Percentiles rank a stretch among this genome's conserved stretches.
phyloP scores from a whole-genome alignment of 208 protist genomes.

The Wallacemonas collosoma region DNA sequence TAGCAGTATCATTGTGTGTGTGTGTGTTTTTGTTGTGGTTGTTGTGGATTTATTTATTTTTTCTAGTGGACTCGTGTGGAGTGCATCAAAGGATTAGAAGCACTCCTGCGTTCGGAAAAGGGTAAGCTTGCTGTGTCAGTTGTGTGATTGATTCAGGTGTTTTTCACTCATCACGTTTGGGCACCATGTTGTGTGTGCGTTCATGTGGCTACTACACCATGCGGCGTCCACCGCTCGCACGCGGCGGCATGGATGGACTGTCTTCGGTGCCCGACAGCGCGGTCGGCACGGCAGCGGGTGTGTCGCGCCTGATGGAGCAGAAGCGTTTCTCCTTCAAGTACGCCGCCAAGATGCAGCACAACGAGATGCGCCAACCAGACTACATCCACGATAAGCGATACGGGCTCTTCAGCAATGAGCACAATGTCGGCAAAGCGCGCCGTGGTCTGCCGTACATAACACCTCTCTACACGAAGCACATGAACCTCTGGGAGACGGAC shows the following conservation, averaged over 20 bases:
- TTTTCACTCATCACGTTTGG: neutral
- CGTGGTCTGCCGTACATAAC: slow-evolving; percentile 78
- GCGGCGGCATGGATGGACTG: slow-evolving; percentile 6
- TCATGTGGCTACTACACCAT: neutral
- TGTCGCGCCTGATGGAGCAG: slow-evolving; percentile 35
- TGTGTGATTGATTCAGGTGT: no score
- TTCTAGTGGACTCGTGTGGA: no score
- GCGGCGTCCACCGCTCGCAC: slow-evolving; percentile 3
- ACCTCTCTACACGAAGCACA: slow-evolving; percentile 78
- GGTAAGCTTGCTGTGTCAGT: no score
- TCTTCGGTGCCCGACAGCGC: slow-evolving; percentile 1
- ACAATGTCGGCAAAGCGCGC: slow-evolving; percentile 67
- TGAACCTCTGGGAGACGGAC: slow-evolving; percentile 88
- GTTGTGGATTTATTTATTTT: neutral
- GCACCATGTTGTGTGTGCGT: slow-evolving; percentile 1
- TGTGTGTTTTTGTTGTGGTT: neutral
- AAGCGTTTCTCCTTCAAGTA: slow-evolving; percentile 88
- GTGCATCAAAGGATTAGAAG: no score
- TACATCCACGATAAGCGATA: slow-evolving; percentile 89
- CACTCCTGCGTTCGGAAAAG: no score
- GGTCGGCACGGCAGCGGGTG: slow-evolving; percentile 10
- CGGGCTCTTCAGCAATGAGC: slow-evolving; percentile 83
- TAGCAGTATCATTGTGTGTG: neutral
- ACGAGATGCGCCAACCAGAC: slow-evolving; percentile 79
- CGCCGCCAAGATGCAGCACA: slow-evolving; percentile 71